Base-by-base conservation (phyloP, 805 yeast genomes). In the Sugiyamaella smithiae region DNA sequence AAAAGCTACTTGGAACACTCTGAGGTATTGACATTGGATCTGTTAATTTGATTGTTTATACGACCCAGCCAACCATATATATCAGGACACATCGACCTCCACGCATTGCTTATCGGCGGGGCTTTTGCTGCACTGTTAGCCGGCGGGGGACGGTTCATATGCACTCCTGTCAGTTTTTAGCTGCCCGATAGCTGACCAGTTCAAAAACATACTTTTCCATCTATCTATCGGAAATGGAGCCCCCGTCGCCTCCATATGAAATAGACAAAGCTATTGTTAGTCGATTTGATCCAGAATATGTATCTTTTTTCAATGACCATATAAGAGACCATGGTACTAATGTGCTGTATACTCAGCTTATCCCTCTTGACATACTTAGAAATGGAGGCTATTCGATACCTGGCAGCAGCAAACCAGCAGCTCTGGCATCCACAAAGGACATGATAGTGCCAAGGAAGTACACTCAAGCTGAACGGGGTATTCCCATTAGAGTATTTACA, bases 381-480 rank as follows among this genome's bases (percentile, higher is more conserved):
- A 60, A 57, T 1, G 67, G 66, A 11, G 73, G 73, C 5, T 68
- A 69, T 53, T 70, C 69, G n/a, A 64, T 69, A 49, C 74, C 75
- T 1, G 76, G 76, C 14, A 74, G 67, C 49, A 52, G 66, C 19
- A 65, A 69, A 4, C 51, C 62, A 37, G 54, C 53, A 19, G 58
- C 56, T 22, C 50, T 70, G 63, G 61, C 56, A 3, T 52, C 60
- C 37, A 64, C 53, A 17, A 59, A 52, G 41, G 74, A 70, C 48
- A 57, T 64, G 28, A 50, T 57, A 19, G 64, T 71, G 40, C 67
- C 71, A 2, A 57, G 75, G 50, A 61, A 59, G 36, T 58, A 64
- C 49, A 59, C 68, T 14, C 43, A 50, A 4, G 63, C 58, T 2
- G 32, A 22, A 3, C 14, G 41, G 14, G 8, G 31, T 22, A 24